Conservation (phyloP, 2,329 filamentous ascomycete genomes). For the Chrysosporium queenslandicum region DNA sequence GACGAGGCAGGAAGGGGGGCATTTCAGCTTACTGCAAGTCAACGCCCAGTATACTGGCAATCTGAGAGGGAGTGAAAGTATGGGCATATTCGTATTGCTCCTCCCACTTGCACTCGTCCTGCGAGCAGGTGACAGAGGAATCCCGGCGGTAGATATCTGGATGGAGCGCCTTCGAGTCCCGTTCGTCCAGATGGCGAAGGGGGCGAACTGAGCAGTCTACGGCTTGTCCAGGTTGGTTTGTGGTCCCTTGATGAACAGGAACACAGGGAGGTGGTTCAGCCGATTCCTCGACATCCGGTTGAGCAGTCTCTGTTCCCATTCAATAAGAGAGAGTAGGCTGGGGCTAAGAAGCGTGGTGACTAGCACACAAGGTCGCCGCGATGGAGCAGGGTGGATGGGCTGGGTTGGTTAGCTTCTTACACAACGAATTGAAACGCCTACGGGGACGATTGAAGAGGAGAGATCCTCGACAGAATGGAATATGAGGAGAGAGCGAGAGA, state of each 20-base stretch:
- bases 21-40: conserved; percentile 19
- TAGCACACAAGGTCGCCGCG: background rate
- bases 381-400: background rate
- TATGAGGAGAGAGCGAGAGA: background rate
- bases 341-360: conserved; percentile 9
- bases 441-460: background rate
- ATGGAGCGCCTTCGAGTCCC: conserved; percentile 17
- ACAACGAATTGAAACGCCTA: background rate
- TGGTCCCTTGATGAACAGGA: conserved; percentile 23
- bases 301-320: conserved; percentile 34
- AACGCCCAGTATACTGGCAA: conserved; percentile 21
- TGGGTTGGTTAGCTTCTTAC: background rate
- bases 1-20: background rate
- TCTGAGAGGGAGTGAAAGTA: conserved; percentile 19
- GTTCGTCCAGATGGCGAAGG: conserved; percentile 8
- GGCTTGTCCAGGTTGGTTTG: conserved; percentile 16
- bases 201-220: conserved; percentile 18
- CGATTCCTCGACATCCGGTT: conserved; percentile 35
- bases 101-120: conserved; percentile 11
- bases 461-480: background rate
- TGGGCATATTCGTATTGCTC: conserved; percentile 21
- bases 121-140: conserved; percentile 10
- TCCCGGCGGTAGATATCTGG: conserved; percentile 3
- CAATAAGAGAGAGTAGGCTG: conserved; percentile 21
- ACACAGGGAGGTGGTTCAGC: conserved; percentile 33